Base-by-base conservation (phyloP, 2,329 filamentous ascomycete genomes). In the Ceratocystiopsis sp. region DNA sequence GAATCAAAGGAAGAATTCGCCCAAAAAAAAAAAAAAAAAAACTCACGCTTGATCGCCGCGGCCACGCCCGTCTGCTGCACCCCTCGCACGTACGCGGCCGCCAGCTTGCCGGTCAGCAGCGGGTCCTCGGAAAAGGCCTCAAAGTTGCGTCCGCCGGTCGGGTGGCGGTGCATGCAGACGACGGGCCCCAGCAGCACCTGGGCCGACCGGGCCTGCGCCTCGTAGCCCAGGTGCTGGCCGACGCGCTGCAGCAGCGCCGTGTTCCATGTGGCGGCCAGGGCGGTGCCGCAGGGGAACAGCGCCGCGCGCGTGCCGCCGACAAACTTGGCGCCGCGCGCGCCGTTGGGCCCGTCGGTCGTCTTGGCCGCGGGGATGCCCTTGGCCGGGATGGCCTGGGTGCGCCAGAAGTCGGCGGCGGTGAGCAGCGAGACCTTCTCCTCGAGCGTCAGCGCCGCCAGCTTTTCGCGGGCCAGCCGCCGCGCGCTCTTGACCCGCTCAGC, bases 271-370 rank as follows among this genome's bases (percentile, higher is more conserved):
- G 82, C 79, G 11, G 80, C 83, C 38, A 89, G 69, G 0, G 79
- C 83, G 44, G 84, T 76, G 44, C 81, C 82, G 51, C 82, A 87
- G 9, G 83, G 83, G 50, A 89, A 81, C 39, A 84, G 70, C n/a
- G 83, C 83, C 37, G 83, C 81, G 65, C 83, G 54, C 42, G 71
- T 76, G 21, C 78, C 77, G 38, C 77, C 76, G 42, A 80, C 79
- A 56, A 80, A 81, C 15, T 75, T 71, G 2, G 73, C 76, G 14
- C 78, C 78, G 21, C 78, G 73, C 39, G 78, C 75, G 34, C 78
- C 78, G 55, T 82, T 82, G 1, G 78, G 78, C 1, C 78, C 78
- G 59, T 83, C 78, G 19, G 72, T 78, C 5, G 73, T 71, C 52
- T 80, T 80, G 45, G 48, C 45, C 11, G 45, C 48, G 34, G 35